Evolutionary conservation across 2,329 filamentous ascomycete genomes (phyloP).

Genomic region (Cladophialophora psammophila): DNA sequence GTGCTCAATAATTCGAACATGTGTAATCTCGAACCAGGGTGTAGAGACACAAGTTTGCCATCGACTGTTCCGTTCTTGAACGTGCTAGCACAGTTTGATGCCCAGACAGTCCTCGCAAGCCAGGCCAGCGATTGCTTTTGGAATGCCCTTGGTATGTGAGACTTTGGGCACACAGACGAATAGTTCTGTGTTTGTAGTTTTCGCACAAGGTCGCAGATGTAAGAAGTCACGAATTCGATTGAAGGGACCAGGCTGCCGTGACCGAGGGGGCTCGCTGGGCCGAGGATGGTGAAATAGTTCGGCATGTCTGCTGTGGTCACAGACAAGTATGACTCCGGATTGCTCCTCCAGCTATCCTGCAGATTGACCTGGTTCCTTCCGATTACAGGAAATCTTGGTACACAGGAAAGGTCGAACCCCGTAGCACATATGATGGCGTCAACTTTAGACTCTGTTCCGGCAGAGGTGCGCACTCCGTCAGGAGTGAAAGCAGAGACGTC

Average conservation of each 20-base stretch:
- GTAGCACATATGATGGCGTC: constrained; percentile 48
- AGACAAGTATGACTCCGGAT: constrained; percentile 36
- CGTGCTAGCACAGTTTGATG: constrained; percentile 52
- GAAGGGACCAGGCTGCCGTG: constrained; percentile 54
- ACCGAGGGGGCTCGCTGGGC: constrained; percentile 49
- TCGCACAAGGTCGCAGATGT: constrained; percentile 41
- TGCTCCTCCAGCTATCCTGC: constrained; percentile 52
- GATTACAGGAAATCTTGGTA: constrained; percentile 53
- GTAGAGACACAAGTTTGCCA: constrained; percentile 54
- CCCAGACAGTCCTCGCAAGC: constrained; percentile 53
- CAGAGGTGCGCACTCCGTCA: neutral
- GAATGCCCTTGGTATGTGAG: too few species aligned
- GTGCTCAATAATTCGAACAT: constrained; percentile 52
- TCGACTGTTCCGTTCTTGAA: constrained; percentile 53
- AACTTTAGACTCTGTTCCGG: constrained; percentile 29
- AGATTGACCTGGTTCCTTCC: constrained; percentile 48
- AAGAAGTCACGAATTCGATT: constrained; percentile 49
- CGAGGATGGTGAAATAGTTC: constrained; percentile 37
- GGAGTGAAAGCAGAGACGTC: constrained; percentile 9
- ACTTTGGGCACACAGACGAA: too few species aligned
- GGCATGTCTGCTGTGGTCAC: constrained; percentile 37
- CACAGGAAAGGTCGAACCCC: constrained; percentile 49
- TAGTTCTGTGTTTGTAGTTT: too few species aligned
- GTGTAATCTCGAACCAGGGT: constrained; percentile 59
- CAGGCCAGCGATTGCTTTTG: too few species aligned